These are phyloP conservation scores for Hypomontagnella monticulosa DNA, from an alignment of 495 filamentous ascomycete species.

Conservation along the genomic window DNA sequence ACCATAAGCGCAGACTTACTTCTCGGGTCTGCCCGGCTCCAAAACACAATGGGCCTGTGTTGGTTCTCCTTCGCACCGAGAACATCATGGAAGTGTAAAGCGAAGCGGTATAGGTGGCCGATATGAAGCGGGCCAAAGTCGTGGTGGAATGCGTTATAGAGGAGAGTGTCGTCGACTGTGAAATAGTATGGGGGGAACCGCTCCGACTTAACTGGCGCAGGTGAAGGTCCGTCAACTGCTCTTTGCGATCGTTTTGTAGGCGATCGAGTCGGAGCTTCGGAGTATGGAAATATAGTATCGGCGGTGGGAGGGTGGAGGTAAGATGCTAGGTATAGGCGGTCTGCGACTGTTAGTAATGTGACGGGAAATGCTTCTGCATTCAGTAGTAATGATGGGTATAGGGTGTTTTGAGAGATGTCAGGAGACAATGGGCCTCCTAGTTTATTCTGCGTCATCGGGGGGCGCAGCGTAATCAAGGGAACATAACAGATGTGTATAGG, in stretches of 20 bases:
- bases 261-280: constrained; percentile 59
- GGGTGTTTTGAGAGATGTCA: constrained; percentile 39
- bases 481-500: constrained; percentile 38
- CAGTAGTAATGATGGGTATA: constrained; percentile 30
- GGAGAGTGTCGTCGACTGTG: constrained; percentile 87
- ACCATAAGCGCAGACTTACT: constrained; percentile 62
- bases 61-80: constrained; percentile 83
- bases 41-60: constrained; percentile 89
- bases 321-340: constrained; percentile 92
- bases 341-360: constrained; percentile 62
- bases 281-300: constrained; percentile 88
- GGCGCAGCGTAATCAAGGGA: constrained; percentile 31
- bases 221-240: constrained; percentile 64
- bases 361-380: constrained; percentile 30
- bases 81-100: constrained; percentile 92
- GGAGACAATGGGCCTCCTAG: constrained; percentile 28
- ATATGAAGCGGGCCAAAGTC: constrained; percentile 98
- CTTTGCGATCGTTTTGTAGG: constrained; percentile 81
- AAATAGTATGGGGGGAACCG: constrained; percentile 84
- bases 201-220: constrained; percentile 53
- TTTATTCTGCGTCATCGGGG: constrained; percentile 21
- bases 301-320: constrained; percentile 84
- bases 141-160: constrained; percentile 98
- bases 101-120: constrained; percentile 95
- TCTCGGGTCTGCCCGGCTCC: constrained; percentile 88